Conservation (phyloP, 1,139 yeast genomes). For the Taiozyma sp. region DNA sequence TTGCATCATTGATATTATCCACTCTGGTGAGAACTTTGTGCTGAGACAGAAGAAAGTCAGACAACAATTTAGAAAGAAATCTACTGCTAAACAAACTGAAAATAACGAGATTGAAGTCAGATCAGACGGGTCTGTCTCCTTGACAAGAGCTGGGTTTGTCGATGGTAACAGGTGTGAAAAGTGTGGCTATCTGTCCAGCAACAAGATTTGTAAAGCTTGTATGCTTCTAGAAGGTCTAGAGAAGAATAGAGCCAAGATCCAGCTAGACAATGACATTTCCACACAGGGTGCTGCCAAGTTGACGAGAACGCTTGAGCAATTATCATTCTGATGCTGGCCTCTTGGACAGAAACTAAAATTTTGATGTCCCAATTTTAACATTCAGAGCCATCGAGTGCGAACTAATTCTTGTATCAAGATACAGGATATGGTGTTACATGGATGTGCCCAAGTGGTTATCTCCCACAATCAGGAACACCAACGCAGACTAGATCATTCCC, state of each 20-base stretch:
- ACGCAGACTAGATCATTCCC: no score
- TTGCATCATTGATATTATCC: conserved; percentile 89
- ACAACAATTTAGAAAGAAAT: conserved; percentile 24
- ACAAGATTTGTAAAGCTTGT: conserved; percentile 90
- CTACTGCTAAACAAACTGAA: conserved; percentile 6
- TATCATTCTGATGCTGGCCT: conserved; percentile 41
- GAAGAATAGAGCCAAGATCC: conserved; percentile 59
- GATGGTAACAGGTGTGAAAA: conserved; percentile 78
- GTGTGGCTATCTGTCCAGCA: conserved; percentile 91
- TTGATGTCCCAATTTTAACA: no score
- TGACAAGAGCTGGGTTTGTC: conserved; percentile 32
- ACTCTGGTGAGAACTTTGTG: conserved; percentile 86
- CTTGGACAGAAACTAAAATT: not conserved
- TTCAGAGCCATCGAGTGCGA: no score
- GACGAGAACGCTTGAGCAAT: conserved; percentile 58
- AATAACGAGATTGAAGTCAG: conserved; percentile 47
- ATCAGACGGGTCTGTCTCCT: conserved; percentile 55
- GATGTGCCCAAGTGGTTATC: no score
- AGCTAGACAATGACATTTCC: conserved; percentile 44
- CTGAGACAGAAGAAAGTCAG: conserved; percentile 47
- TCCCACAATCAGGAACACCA: no score
- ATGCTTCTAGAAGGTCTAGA: conserved; percentile 82
- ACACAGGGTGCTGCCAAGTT: conserved; percentile 68
- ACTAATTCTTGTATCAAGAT: no score
- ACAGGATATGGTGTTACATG: no score